Base-by-base conservation (phyloP, 2,329 filamentous ascomycete species). In the Huntiella decipiens region DNA sequence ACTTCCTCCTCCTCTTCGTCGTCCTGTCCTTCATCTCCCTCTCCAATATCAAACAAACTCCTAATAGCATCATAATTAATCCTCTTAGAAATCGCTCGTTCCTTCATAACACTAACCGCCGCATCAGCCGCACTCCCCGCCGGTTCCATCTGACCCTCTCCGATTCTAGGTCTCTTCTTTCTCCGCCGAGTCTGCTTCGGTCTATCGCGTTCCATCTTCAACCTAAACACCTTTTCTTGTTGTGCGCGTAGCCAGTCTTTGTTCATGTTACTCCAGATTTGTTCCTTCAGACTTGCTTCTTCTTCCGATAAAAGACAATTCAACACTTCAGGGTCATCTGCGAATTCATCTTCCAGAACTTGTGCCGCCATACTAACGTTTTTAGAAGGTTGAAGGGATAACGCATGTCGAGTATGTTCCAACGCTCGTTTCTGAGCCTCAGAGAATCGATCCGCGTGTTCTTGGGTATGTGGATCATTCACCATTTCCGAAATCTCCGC, bases 261-360 rank as follows among this genome's bases (percentile, higher is more conserved):
- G 61, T 98, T 96, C 57, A 87, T 79, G 50, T 88, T 87, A 38
- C 93, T 77, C 91, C 91, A 98, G 44, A 96, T 82, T 50, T 77
- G 76, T 60, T 95, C 87, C 60, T 95, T 96, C 56, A 86, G 74
- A 32, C 73, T 73, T 2, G 79, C 74, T 62, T 96, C 87, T 3
- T 75, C 73, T 1, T 78, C 72, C 0, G 71, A 73, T 4, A 96
- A 68, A 33, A 86, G 62, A 56, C 87, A 94, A 54, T 82, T 82
- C 49, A 71, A 65, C 4, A 98, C 85, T 60, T 98, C 91, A 0
- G 78, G 80, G 51, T 98, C 91, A 54, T 92, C 77, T 34, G 79
- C 82, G 56, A 96, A 95, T 56, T 95, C 87, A 48, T 82, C 73
- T 48, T 82, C 82, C 43, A 71, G 75, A 15, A 92, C 79, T 45